Evolutionary conservation across 495 filamentous ascomycete species (phyloP), one percentile per base, ranked within the genome.

Genomic region (Podospora pseudocomata): DNA sequence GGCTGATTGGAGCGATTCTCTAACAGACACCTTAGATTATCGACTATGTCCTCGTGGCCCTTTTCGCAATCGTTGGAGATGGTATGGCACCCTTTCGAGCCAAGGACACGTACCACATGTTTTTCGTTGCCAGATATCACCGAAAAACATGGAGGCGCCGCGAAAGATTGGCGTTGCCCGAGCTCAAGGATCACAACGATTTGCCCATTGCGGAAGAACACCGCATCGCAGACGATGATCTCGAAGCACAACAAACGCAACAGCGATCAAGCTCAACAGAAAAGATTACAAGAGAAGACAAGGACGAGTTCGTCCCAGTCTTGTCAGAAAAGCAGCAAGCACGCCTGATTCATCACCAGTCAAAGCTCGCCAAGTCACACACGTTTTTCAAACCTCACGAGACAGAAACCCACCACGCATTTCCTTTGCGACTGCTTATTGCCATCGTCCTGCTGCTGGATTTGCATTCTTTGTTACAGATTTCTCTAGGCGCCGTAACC

Each of bases 331-430:
- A 81, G 49, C 87, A 92, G 72, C 88, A 92, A 72, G 78, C 78
- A 32, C 83, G 81, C 44, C 81, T 94, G 15, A 81, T 85, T 49
- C 86, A 93, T 70, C 91, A 94, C 73, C 89, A 92, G 71, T 82
- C 79, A 39, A 93, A 92, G 71, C 89, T 93, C 68, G 81, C 88
- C 70, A 90, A 87, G 63, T 90, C 88, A 0, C 91, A 94, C 73
- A 91, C 90, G 2, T 94, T 92, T 77, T 94, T 93, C 81, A 92
- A 91, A 74, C 91, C 91, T 0, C 90, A 94, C 78, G 91, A 93
- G 79, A 93, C 91, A 0, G 78, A 85, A 54, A 93, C 91, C 2
- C 91, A 94, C 72, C 84, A 89, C 72, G 91, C 91, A 6, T 94
- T 93, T 71, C 91, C 91, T 0, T 81, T 91, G 7, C 84, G 85